A percentile compares a stretch with the other conserved stretches of the same genome.
Evolutionary conservation across 495 filamentous ascomycete species (phyloP).

Genomic region (Tuber aestivum): DNA sequence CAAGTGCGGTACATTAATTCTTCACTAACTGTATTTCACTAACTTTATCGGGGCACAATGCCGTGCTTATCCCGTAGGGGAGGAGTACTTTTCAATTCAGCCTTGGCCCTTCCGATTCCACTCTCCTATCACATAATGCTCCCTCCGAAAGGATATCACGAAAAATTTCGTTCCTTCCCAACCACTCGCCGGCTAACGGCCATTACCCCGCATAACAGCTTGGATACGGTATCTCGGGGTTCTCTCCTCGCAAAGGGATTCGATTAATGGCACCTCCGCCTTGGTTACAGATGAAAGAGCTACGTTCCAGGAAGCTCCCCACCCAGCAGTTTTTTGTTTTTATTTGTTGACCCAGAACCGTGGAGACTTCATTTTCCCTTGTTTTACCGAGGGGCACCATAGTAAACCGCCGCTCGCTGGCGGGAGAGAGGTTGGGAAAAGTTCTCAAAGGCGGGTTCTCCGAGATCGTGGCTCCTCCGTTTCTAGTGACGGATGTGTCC

Average conservation of each 20-base stretch:
- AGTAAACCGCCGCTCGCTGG: not conserved
- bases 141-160: not conserved
- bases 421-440: not conserved
- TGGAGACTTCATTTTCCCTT: not conserved
- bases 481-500: not conserved
- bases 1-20: no score
- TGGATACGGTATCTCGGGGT: not conserved
- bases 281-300: no score
- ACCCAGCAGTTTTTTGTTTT: not conserved
- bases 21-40: not conserved
- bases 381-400: not conserved
- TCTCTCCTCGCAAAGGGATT: not conserved
- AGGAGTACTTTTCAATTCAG: not conserved
- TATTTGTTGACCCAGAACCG: not conserved
- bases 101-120: not conserved
- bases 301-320: not conserved
- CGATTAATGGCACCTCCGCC: no score
- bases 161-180: not conserved
- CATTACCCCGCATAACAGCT: not conserved
- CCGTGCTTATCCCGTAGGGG: not conserved
- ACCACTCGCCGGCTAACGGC: not conserved
- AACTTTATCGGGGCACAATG: not conserved
- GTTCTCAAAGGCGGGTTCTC: not conserved
- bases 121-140: not conserved
- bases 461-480: not conserved